phyloP scores from a whole-genome alignment of 1,139 yeast genomes.

The Taphrina confusa region DNA sequence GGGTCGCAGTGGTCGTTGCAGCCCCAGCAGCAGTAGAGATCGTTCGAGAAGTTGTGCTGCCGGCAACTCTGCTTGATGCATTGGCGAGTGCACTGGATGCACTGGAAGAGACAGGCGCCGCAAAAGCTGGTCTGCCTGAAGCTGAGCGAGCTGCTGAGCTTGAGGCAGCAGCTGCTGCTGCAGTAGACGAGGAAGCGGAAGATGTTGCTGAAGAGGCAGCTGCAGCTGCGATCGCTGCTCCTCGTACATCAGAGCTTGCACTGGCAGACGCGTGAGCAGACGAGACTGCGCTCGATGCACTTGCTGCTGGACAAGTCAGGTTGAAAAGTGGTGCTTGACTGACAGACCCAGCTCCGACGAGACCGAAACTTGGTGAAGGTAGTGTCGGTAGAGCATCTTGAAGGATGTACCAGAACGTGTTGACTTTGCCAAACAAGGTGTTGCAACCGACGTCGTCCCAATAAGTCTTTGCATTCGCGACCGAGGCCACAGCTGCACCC shows the following conservation, averaged over 20 bases:
- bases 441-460: conserved; percentile 26
- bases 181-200: neutral
- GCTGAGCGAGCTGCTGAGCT: conserved; percentile 1
- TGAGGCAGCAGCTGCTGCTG: neutral
- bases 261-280: neutral
- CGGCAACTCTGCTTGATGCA: neutral
- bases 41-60: neutral
- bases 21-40: conserved; percentile 2
- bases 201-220: neutral
- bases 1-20: conserved; percentile 1
- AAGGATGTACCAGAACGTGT: conserved; percentile 27
- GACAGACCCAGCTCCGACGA: conserved; percentile 19
- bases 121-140: conserved; percentile 2
- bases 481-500: conserved; percentile 38
- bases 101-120: neutral
- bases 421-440: conserved; percentile 17
- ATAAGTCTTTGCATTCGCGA: conserved; percentile 16
- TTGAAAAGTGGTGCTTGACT: conserved; percentile 17
- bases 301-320: conserved; percentile 12
- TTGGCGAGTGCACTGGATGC: too few relatives aligned
- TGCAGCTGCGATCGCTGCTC: neutral
- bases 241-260: neutral
- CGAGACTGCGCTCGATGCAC: neutral
- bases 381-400: conserved; percentile 20
- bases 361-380: conserved; percentile 19